phyloP scores from a whole-genome alignment of 129 eudicot species.

The Tanacetum coccineum region DNA sequence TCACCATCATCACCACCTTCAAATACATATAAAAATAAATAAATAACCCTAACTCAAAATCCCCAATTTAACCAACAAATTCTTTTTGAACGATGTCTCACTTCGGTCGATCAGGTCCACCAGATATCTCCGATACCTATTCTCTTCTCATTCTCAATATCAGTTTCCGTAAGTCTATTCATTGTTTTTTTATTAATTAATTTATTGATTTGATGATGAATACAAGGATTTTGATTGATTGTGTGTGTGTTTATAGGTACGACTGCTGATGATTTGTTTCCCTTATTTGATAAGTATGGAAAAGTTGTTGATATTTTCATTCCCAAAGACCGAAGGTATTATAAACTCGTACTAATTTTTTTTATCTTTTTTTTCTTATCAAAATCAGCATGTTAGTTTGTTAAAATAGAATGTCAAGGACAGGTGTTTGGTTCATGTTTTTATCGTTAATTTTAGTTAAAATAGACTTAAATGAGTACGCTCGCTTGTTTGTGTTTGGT shows the following conservation, averaged over 20 bases:
- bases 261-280: conserved; percentile 65
- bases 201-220: background rate
- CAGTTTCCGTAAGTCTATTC: conserved; percentile 40
- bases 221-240: background rate
- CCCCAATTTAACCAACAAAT: background rate
- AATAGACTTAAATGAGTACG: too few species aligned
- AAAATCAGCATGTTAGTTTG: too few species aligned
- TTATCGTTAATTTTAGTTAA: too few species aligned
- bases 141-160: conserved; percentile 72
- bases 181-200: background rate
- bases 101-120: conserved; percentile 68
- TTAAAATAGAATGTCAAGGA: too few species aligned
- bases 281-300: conserved; percentile 70
- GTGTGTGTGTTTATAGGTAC: conserved; percentile 34
- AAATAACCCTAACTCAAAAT: too few species aligned
- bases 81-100: conserved; percentile 41
- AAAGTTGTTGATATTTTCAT: conserved; percentile 76
- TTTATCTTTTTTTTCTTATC: too few species aligned
- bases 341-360: too few species aligned
- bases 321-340: conserved; percentile 42
- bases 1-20: too few species aligned
- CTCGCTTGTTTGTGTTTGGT: too few species aligned
- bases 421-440: too few species aligned
- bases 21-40: too few species aligned
- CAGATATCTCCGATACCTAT: conserved; percentile 59